Base-by-base conservation (phyloP, 2,329 filamentous ascomycete genomes). In the Amesomyces nigricolor region DNA sequence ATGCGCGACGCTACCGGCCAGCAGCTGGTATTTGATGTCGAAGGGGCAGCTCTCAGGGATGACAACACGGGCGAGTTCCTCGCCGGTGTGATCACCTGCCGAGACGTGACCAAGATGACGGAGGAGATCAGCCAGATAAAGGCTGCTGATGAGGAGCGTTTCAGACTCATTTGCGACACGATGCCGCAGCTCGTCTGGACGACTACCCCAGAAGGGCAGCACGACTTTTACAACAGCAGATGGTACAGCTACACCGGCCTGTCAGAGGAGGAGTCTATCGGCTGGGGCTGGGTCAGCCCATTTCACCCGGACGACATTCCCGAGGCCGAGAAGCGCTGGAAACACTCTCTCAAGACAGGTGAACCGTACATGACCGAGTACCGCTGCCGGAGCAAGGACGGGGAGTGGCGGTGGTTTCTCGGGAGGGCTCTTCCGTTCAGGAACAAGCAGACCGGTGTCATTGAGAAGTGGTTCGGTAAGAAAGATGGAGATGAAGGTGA, bases 221-320 rank as follows among this genome's bases (percentile, higher is more conserved):
- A 82, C 61, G 87, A 91, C 63, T 91, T 89, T 70, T 91, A 86
- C 68, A 88, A 87, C 56, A 80, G 82, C 46, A 75, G 85, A n/a
- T 92, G 88, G 86, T 89, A 88, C 64, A 79, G 82, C n/a, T 91
- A 88, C 63, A 91, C 88, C 0, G 86, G 88, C 0, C 70, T 90
- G 22, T 78, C 76, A 0, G 74, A 77, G 9, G 80, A 86, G 44
- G 73, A 84, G 9, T 87, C 82, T 26, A 62, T 86, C 2, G 87
- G 86, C 0, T 65, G 74, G 30, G 79, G 78, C 2, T 89, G 86
- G 85, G 72, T 75, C 63, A 71, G 75, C 3, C 77, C 82, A 0
- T 87, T 90, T 60, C 87, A 91, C 62, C 80, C 81, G 0, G 87
- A 91, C 29, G 88, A 91, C 60, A 74, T 87, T 68, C 62, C 71